phyloP scores from a whole-genome alignment of 495 filamentous ascomycete genomes.

The Melanomma pulvis-pyrius region DNA sequence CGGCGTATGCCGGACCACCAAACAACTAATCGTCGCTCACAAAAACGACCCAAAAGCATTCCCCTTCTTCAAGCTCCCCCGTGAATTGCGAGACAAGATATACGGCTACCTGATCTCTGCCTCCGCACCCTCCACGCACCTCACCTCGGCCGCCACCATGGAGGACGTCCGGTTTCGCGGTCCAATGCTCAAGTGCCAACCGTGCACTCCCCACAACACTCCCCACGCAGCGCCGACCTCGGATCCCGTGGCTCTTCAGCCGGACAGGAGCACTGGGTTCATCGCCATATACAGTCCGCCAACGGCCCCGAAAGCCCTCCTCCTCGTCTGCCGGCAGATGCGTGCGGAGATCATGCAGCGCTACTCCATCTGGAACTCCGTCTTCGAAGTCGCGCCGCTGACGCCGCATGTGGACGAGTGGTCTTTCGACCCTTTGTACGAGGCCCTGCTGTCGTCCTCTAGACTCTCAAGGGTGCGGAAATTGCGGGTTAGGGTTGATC shows the following conservation, averaged over 20 bases:
- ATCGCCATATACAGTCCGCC: not conserved
- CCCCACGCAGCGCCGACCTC: not conserved
- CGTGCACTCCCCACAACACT: too few relatives aligned
- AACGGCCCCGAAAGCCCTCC: not conserved
- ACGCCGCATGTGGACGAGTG: not conserved
- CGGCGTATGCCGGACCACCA: not conserved
- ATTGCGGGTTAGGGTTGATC: not conserved
- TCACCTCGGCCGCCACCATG: not conserved
- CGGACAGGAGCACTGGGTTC: not conserved
- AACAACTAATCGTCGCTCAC: not conserved
- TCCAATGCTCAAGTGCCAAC: too few relatives aligned
- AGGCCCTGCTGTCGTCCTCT: not conserved
- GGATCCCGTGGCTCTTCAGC: not conserved
- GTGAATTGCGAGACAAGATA: conserved; percentile 9
- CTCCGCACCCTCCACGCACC: not conserved
- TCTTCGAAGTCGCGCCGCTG: conserved; percentile 3
- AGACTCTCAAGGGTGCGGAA: not conserved
- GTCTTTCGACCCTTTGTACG: conserved; percentile 2
- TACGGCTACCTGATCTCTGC: not conserved
- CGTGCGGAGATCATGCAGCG: not conserved
- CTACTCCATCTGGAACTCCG: not conserved
- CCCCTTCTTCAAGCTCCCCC: conserved; percentile 6
- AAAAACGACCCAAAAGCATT: not conserved
- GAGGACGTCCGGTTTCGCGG: too few relatives aligned
- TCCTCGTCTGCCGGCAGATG: conserved; percentile 2